Base-by-base conservation (phyloP, 192 early-diverging fungal genomes). In the Coemansia guatemalensis region DNA sequence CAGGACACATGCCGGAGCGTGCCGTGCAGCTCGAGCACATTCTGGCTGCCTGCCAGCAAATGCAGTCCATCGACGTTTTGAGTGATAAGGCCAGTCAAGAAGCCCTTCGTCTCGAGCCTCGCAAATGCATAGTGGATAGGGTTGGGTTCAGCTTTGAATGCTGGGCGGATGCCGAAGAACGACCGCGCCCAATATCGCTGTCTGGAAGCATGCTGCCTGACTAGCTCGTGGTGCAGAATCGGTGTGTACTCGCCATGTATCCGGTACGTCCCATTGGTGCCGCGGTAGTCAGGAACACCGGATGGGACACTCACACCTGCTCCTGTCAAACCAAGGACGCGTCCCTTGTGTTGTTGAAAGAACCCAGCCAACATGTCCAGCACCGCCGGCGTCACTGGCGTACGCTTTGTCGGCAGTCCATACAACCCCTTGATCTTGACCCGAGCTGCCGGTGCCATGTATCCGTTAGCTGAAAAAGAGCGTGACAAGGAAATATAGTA, bases 11-110 rank as follows among this genome's bases (percentile, higher is more conserved):
- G 54, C 56, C 84, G 73, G 50, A 97, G 75, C 14, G 88, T 87
- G 8, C 95, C 95, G 56, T 97, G 95, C 14, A 97, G 73, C 71
- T 97, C 95, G n/a, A 92, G 54, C 6, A 92, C 77, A 18, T 81
- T 60, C 2, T 69, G 60, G 39, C 84, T 61, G 29, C 88, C 90
- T 8, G 85, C 86, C 23, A 72, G 78, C 27, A 79, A 70, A 54
- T 95, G 91, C 70, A 96, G 67, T 2, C 87, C 85, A 58, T 98
- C 95, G 21, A 98, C 95, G 67, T 98, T 98, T 62, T 98, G 95
- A 8, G 95, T 96, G 27, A 96, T 87, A 23, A 98, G 52, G 29
- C 86, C 71, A 11, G 62, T 48, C 50, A 89, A 55, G 63, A 80
- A 71, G 0, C 82, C 78, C 7, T 60, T 20, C 1, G 69, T 44